Evolutionary conservation across 306 rosid genomes (phyloP).

Genomic region (Abrus pulchellus): DNA sequence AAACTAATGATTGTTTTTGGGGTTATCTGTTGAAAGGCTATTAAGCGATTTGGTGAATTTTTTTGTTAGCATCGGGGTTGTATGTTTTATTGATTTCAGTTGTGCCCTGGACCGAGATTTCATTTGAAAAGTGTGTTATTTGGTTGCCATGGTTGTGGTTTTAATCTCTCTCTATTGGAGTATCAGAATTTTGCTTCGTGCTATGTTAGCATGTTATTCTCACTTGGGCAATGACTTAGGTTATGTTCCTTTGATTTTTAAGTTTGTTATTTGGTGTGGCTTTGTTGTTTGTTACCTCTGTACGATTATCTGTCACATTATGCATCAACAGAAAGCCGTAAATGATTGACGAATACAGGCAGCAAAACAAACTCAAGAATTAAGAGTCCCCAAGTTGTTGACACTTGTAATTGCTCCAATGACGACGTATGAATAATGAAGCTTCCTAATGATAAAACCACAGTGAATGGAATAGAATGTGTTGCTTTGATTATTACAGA

Average conservation of each 20-base stretch:
- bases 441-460: conserved; percentile 5
- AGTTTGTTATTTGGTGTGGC: not conserved
- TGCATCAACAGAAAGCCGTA: too few relatives aligned
- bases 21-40: not conserved
- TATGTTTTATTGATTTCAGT: not conserved
- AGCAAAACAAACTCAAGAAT: too few relatives aligned
- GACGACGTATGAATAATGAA: not conserved
- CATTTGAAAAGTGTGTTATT: not conserved
- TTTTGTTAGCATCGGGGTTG: not conserved
- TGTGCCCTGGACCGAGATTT: too few relatives aligned
- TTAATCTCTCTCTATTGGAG: conserved; percentile 13
- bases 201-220: conserved; percentile 10
- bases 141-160: not conserved
- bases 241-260: not conserved
- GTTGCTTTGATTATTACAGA: not conserved
- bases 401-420: not conserved
- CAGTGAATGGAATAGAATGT: not conserved
- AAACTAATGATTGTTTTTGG: conserved; percentile 26
- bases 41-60: not conserved
- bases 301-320: too few relatives aligned
- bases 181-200: conserved; percentile 32
- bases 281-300: too few relatives aligned
- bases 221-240: not conserved
- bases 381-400: too few relatives aligned
- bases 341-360: too few relatives aligned